A percentile compares a stretch with the other conserved stretches of the same genome.
These are phyloP conservation scores for Linnemannia hyalina DNA, from an alignment of 192 early-diverging fungal genomes.

Conservation along the genomic window DNA sequence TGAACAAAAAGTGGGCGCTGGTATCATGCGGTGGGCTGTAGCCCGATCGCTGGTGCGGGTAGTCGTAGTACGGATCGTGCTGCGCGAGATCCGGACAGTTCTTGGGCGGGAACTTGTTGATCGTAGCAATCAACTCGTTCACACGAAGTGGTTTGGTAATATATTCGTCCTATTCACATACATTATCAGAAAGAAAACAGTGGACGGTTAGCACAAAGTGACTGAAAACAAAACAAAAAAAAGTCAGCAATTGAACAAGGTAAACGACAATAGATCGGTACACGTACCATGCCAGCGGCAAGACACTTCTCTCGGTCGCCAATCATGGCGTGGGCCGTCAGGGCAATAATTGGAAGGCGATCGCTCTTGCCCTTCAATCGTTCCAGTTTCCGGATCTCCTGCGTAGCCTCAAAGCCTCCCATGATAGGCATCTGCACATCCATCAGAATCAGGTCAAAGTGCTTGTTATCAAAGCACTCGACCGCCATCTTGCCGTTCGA, in stretches of 20 bases:
- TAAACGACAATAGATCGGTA: background rate
- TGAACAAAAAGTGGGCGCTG: constrained; percentile 33
- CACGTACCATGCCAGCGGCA: constrained; percentile 81
- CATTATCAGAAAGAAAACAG: background rate
- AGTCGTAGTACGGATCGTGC: constrained; percentile 47
- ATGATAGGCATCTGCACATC: constrained; percentile 94
- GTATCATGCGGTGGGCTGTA: constrained; percentile 39
- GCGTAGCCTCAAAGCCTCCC: constrained; percentile 90
- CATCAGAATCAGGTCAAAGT: constrained; percentile 83
- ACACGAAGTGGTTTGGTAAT: constrained; percentile 75
- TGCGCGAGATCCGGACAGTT: constrained; percentile 51
- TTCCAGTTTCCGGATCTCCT: constrained; percentile 81
- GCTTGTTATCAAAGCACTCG: constrained; percentile 72
- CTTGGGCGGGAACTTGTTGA: constrained; percentile 74
- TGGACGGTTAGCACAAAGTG: background rate
- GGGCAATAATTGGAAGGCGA: constrained; percentile 84
- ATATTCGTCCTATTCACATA: constrained; percentile 63
- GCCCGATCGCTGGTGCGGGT: constrained; percentile 28
- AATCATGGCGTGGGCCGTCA: constrained; percentile 93
- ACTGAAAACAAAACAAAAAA: background rate
- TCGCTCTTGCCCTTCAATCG: constrained; percentile 50
- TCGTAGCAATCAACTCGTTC: constrained; percentile 74
- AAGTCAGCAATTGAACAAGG: background rate
- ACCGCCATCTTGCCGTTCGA: constrained; percentile 86
- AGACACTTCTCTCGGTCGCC: constrained; percentile 91